These are phyloP conservation scores for Fusarium austroafricanum DNA, from an alignment of 2,329 filamentous ascomycete species.

Conservation along the genomic window DNA sequence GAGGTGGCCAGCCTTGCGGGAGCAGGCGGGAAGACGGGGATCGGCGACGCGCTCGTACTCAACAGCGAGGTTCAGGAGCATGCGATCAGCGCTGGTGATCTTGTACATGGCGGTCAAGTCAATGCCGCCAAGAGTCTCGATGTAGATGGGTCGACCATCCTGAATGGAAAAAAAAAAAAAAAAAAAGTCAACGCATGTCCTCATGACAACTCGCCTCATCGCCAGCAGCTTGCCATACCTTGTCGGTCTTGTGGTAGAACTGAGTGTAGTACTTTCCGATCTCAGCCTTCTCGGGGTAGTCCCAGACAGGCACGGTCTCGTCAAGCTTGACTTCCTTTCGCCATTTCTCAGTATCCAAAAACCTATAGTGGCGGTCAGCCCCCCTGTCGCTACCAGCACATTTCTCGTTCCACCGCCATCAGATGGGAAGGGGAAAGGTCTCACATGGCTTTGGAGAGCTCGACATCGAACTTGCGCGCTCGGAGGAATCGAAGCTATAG, in stretches of 20 bases:
- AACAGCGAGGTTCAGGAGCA: conserved; percentile 95
- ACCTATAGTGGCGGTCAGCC: conserved; percentile 69
- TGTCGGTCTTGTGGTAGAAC: conserved; percentile 98
- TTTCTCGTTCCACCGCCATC: conserved; percentile 35
- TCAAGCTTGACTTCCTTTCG: conserved; percentile 87
- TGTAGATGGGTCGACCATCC: conserved; percentile 97
- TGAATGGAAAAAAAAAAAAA: conserved; percentile 51
- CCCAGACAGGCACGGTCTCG: conserved; percentile 81
- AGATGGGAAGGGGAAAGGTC: conserved; percentile 11
- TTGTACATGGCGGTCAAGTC: conserved; percentile 91
- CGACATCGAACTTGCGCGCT: conserved; percentile 94
- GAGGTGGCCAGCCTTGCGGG: conserved; percentile 87
- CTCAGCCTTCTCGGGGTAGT: conserved; percentile 86
- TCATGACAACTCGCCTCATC: conserved; percentile 9
- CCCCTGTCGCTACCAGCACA: conserved; percentile 32
- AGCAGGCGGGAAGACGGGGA: conserved; percentile 93
- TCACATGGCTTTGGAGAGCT: conserved; percentile 86
- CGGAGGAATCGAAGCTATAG: conserved; percentile 85
- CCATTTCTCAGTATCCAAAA: conserved; percentile 91
- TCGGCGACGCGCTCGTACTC: conserved; percentile 98
- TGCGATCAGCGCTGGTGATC: conserved; percentile 91
- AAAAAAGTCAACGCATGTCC: conserved; percentile 30
- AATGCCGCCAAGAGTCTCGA: conserved; percentile 94
- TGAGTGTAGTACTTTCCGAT: conserved; percentile 95
- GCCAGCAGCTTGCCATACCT: conserved; percentile 59